Conservation (phyloP, 129 eudicot genomes). For the Glebionis coronaria region DNA sequence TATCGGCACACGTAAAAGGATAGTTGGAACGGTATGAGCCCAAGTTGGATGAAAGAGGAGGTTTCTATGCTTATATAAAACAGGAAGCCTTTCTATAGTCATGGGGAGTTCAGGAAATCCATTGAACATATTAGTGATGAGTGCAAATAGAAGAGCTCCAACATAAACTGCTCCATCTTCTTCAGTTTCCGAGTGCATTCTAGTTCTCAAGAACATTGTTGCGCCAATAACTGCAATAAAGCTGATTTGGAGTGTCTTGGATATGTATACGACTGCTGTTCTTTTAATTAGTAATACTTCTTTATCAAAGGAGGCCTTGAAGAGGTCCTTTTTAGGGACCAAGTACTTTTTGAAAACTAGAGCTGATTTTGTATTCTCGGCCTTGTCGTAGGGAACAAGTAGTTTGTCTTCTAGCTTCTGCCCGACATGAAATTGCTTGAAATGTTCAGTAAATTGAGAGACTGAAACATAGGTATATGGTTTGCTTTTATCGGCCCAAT, state of each 20-base stretch:
- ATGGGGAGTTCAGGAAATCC: slow-evolving; percentile 35
- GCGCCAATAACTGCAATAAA: slow-evolving; percentile 33
- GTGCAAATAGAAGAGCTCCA: slow-evolving; percentile 36
- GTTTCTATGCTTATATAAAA: slow-evolving; percentile 32
- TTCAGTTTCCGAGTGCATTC: slow-evolving; percentile 37
- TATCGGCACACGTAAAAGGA: slow-evolving; percentile 34
- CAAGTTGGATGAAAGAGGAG: slow-evolving; percentile 35
- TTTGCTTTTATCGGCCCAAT: slow-evolving; percentile 30
- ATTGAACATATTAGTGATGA: slow-evolving; percentile 34
- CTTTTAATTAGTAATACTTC: slow-evolving; percentile 31
- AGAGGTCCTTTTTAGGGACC: slow-evolving; percentile 29
- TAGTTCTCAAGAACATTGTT: slow-evolving; percentile 34
- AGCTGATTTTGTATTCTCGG: slow-evolving; percentile 19
- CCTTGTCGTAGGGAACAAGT: slow-evolving; percentile 14
- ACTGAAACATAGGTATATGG: slow-evolving; percentile 25
- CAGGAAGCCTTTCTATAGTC: slow-evolving; percentile 37
- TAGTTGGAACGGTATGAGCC: slow-evolving; percentile 35
- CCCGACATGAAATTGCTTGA: slow-evolving; percentile 33
- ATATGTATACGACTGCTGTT: slow-evolving; percentile 30
- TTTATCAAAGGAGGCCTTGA: slow-evolving; percentile 36
- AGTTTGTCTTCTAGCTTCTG: slow-evolving; percentile 21
- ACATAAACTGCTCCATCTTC: slow-evolving; percentile 38
- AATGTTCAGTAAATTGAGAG: slow-evolving; percentile 25
- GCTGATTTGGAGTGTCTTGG: slow-evolving; percentile 36
- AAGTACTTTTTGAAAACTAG: slow-evolving; percentile 29